Conservation (phyloP, 345 rosid genomes). For the Jatropha curcas region DNA sequence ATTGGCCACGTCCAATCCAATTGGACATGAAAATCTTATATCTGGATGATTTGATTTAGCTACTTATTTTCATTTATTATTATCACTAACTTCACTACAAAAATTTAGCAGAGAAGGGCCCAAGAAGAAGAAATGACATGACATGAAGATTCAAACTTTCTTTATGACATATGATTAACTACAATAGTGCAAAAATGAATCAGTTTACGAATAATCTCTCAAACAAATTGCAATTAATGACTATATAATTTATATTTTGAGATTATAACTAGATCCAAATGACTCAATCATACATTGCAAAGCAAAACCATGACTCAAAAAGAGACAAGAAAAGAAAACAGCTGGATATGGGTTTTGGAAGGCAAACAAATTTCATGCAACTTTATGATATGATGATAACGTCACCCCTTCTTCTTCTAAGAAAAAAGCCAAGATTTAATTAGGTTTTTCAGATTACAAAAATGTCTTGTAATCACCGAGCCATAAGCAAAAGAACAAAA, state of each 20-base stretch:
- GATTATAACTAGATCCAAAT: neutral
- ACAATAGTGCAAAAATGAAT: too few species aligned
- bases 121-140: neutral
- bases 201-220: too few species aligned
- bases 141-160: too few species aligned
- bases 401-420: conserved; percentile 1
- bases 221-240: too few species aligned
- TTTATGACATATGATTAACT: too few species aligned
- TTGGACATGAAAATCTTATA: neutral
- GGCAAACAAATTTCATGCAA: neutral
- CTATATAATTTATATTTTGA: too few species aligned
- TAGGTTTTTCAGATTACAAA: neutral
- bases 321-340: conserved; percentile 9
- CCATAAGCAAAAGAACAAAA: neutral
- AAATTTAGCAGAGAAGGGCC: neutral
- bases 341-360: neutral
- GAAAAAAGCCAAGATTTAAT: neutral
- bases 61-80: neutral
- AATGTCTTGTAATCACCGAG: conserved; percentile 9
- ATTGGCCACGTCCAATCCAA: neutral
- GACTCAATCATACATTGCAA: neutral
- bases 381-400: conserved; percentile 6
- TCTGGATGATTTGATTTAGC: neutral
- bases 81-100: neutral
- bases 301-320: neutral